These are phyloP conservation scores for Globisporangium parvum DNA, from an alignment of 352 stramenopile genomes.

Conservation along the genomic window DNA sequence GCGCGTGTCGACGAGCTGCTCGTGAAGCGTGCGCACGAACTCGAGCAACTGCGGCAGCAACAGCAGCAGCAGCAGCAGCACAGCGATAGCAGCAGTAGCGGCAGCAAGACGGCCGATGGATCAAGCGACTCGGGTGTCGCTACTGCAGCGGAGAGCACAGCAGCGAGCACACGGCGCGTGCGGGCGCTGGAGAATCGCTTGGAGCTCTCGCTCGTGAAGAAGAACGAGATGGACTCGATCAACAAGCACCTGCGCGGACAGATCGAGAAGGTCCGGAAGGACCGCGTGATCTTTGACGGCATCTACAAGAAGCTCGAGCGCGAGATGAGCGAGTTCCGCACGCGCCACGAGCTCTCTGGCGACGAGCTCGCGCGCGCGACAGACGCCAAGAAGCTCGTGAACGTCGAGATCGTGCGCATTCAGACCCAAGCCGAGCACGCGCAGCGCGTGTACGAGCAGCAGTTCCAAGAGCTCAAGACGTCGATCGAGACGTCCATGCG, in stretches of 20 bases:
- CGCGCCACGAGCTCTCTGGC: conserved; percentile 37
- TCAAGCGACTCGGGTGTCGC: not conserved
- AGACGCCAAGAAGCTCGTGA: conserved; percentile 39
- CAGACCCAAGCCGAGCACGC: conserved; percentile 41
- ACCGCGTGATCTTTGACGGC: conserved; percentile 72
- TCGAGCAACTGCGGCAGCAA: conserved; percentile 35
- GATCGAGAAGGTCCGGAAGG: conserved; percentile 61
- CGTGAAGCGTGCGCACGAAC: conserved; percentile 36
- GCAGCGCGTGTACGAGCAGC: conserved; percentile 49
- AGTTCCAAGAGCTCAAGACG: conserved; percentile 57
- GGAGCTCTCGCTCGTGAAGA: conserved; percentile 70
- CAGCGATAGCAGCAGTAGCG: conserved; percentile 1
- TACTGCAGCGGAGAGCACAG: conserved; percentile 27
- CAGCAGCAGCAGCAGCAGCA: conserved; percentile 13
- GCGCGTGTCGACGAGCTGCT: conserved; percentile 41
- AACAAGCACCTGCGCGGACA: conserved; percentile 72
- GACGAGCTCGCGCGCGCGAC: conserved; percentile 38
- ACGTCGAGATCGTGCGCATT: conserved; percentile 40
- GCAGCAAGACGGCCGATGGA: conserved; percentile 1
- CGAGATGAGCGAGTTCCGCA: conserved; percentile 47
- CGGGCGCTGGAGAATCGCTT: conserved; percentile 65
- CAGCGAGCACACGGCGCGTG: conserved; percentile 37
- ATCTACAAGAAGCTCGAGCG: conserved; percentile 86
- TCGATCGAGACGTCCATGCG: conserved; percentile 46
- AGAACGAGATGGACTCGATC: conserved; percentile 77